Percentiles rank a stretch among this genome's conserved stretches.
phyloP scores from a whole-genome alignment of 148 eudicot genomes.

The Heliosperma pusillum region DNA sequence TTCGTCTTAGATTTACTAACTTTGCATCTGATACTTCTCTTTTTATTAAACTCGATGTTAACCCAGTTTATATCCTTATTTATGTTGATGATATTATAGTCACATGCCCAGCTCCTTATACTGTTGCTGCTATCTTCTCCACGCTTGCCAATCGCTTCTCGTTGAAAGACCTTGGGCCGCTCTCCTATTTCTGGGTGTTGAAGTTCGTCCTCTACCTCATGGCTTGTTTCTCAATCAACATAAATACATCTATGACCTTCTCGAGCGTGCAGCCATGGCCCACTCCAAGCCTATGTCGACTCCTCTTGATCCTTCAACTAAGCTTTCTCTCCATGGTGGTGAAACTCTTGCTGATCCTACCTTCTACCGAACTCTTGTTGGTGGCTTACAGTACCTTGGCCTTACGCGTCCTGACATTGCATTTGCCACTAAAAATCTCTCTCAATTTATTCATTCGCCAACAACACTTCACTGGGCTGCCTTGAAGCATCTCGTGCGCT shows the following conservation, averaged over 20 bases:
- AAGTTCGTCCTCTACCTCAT: background rate
- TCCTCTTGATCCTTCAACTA: background rate
- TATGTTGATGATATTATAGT: too few species aligned
- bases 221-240: background rate
- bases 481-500: background rate
- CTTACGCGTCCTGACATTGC: background rate
- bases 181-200: conserved; percentile 9
- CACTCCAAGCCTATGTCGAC: background rate
- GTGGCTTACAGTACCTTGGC: background rate
- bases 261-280: background rate
- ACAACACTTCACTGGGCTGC: conserved; percentile 1
- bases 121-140: too few species aligned
- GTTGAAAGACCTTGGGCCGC: too few species aligned
- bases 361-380: background rate
- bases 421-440: background rate
- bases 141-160: too few species aligned
- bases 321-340: background rate
- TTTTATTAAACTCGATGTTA: too few species aligned
- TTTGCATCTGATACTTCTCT: too few species aligned
- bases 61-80: too few species aligned
- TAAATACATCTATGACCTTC: background rate
- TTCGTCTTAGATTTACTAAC: too few species aligned
- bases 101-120: too few species aligned
- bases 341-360: background rate
- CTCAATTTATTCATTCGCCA: background rate